These are phyloP conservation scores for Leishmania amazonensis DNA, from an alignment of 208 protist species.

Conservation along the genomic window DNA sequence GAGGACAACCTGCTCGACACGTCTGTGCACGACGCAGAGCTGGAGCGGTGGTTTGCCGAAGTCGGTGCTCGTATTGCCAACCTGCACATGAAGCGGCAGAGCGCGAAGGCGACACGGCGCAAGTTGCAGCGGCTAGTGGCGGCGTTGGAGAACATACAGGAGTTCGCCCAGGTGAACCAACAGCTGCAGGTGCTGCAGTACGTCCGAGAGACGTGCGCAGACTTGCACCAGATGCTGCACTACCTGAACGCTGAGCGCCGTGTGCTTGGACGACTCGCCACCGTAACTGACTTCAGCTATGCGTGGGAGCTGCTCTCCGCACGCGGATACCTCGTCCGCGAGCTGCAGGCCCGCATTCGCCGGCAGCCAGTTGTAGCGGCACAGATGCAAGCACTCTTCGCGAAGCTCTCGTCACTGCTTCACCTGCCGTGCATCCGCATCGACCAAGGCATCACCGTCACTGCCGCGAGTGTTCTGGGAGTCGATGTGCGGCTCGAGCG, in stretches of 20 bases:
- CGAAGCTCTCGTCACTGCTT: conserved; percentile 96
- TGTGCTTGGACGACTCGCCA: conserved; percentile 87
- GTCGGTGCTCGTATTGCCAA: conserved; percentile 76
- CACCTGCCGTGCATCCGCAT: conserved; percentile 96
- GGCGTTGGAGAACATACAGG: conserved; percentile 96
- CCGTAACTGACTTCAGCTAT: conserved; percentile 96
- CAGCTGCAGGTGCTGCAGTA: conserved; percentile 93
- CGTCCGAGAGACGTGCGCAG: conserved; percentile 85
- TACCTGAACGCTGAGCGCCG: conserved; percentile 94
- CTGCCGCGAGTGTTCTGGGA: conserved; percentile 29
- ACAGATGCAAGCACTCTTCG: conserved; percentile 96
- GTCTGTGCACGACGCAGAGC: conserved; percentile 81
- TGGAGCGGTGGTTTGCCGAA: conserved; percentile 95
- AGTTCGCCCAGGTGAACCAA: conserved; percentile 94
- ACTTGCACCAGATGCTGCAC: conserved; percentile 94
- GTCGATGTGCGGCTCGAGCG: conserved; percentile 54
- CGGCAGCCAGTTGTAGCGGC: conserved; percentile 89
- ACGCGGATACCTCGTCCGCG: conserved; percentile 83
- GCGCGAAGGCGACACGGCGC: conserved; percentile 82
- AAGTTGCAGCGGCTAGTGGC: conserved; percentile 96
- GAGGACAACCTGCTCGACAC: conserved; percentile 77
- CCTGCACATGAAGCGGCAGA: conserved; percentile 40
- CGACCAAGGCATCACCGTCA: conserved; percentile 52
- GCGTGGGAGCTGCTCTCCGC: conserved; percentile 94
- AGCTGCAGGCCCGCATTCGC: conserved; percentile 95